Evolutionary conservation across 2,329 filamentous ascomycete species (phyloP).

Genomic region (Epichloe sylvatica): DNA sequence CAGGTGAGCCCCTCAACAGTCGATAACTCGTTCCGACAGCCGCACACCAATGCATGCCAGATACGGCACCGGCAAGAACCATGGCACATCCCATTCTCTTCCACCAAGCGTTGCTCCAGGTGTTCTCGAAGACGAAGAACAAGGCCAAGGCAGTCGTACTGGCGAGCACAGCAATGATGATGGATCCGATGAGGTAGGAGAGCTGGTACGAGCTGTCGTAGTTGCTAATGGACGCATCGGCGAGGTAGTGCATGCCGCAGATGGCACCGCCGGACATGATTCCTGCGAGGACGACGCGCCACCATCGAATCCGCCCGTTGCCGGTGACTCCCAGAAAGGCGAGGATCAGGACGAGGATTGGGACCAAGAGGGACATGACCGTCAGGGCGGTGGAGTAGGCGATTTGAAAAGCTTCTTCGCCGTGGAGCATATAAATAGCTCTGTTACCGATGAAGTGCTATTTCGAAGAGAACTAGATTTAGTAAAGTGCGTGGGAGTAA

Average conservation of each 20-base stretch:
- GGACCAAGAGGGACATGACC: conserved; percentile 62
- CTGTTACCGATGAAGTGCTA: conserved; percentile 53
- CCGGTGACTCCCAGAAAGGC: conserved; percentile 60
- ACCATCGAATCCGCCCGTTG: conserved; percentile 39
- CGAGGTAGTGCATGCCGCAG: conserved; percentile 74
- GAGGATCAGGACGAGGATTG: conserved; percentile 55
- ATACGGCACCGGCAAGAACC: conserved; percentile 60
- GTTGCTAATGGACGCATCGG: conserved; percentile 65
- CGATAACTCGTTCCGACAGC: conserved; percentile 55
- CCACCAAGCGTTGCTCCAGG: conserved; percentile 68
- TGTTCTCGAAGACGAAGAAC: conserved; percentile 62
- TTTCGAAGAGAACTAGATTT: not conserved
- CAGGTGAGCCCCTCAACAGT: conserved; percentile 28
- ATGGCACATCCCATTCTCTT: conserved; percentile 53
- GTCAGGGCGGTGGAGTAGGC: conserved; percentile 59
- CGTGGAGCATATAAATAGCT: conserved; percentile 55
- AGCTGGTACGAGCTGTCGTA: conserved; percentile 49
- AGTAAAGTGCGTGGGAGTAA: not conserved
- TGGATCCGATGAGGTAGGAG: conserved; percentile 50
- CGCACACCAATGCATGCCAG: conserved; percentile 77
- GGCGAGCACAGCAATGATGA: conserved; percentile 55
- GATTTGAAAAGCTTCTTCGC: conserved; percentile 49
- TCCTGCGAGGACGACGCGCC: conserved; percentile 48
- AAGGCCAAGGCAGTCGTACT: conserved; percentile 55
- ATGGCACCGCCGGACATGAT: conserved; percentile 59